Conservation (phyloP, 306 rosid species). For the Quercus bicolor region DNA sequence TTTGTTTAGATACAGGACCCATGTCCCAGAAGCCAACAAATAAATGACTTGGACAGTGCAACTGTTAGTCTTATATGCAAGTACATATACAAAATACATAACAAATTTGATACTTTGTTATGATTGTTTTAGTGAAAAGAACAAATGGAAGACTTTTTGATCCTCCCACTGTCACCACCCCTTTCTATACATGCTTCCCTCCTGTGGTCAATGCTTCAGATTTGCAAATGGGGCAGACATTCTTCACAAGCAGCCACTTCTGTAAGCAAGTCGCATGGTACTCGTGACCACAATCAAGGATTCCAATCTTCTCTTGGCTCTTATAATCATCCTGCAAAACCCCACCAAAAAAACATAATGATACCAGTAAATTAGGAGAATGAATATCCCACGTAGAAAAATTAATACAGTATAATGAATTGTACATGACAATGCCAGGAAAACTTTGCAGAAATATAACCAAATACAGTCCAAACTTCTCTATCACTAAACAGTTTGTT, state of each 20-base stretch:
- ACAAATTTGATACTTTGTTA: constrained; percentile 37
- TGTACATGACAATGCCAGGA: background rate
- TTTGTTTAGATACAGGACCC: constrained; percentile 49
- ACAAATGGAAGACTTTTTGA: constrained; percentile 20
- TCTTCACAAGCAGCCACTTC: constrained; percentile 84
- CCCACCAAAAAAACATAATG: background rate
- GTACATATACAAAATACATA: constrained; percentile 52
- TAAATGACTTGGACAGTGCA: constrained; percentile 47
- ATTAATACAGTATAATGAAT: background rate
- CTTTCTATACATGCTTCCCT: constrained; percentile 39
- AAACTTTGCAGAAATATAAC: background rate
- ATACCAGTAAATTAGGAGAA: background rate
- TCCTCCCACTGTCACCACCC: background rate
- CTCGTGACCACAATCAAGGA: constrained; percentile 80
- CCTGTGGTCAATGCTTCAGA: constrained; percentile 67
- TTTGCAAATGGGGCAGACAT: constrained; percentile 94
- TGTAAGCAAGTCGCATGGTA: constrained; percentile 77
- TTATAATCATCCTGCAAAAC: constrained; percentile 70
- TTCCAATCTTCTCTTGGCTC: constrained; percentile 63
- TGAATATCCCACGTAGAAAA: background rate
- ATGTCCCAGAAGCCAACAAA: constrained; percentile 52
- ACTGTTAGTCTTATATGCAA: constrained; percentile 53
- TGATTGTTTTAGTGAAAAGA: background rate
- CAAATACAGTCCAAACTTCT: background rate
- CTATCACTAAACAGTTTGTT: constrained; percentile 6